Conservation (phyloP, 495 filamentous ascomycete species). For the Aspergillus saccharolyticus region DNA sequence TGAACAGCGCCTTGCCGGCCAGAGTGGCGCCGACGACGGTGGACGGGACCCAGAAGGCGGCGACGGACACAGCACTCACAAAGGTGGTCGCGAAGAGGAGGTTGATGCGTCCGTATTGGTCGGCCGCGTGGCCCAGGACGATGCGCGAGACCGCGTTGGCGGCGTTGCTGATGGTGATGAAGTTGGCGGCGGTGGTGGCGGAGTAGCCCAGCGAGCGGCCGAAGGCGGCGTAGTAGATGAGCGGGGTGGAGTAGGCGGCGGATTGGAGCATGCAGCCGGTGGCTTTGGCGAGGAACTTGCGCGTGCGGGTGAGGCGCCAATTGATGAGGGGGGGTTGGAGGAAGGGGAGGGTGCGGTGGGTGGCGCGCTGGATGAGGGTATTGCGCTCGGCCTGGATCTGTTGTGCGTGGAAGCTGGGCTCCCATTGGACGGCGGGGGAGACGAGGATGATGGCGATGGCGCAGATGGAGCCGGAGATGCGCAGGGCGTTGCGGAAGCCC, state of each 20-base stretch:
- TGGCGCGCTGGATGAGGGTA: not conserved
- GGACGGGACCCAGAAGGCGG: conserved; percentile 39
- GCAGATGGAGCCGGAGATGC: conserved; percentile 31
- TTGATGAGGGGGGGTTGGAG: conserved; percentile 27
- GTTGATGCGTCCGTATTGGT: conserved; percentile 47
- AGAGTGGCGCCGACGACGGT: conserved; percentile 17
- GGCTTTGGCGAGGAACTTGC: conserved; percentile 32
- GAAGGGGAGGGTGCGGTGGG: not conserved
- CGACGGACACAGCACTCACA: conserved; percentile 29
- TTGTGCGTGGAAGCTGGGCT: conserved; percentile 5
- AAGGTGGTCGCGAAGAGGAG: conserved; percentile 34
- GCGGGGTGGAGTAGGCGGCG: conserved; percentile 37
- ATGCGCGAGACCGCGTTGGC: conserved; percentile 27
- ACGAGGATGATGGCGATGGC: conserved; percentile 25
- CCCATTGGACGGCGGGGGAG: conserved; percentile 29
- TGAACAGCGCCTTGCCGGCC: conserved; percentile 26
- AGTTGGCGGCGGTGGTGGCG: conserved; percentile 29
- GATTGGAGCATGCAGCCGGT: conserved; percentile 30
- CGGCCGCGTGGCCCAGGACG: conserved; percentile 28
- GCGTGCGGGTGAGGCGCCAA: conserved; percentile 26
- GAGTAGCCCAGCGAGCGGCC: conserved; percentile 36
- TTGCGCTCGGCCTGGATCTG: conserved; percentile 22
- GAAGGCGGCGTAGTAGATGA: conserved; percentile 38
- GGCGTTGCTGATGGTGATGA: conserved; percentile 30
- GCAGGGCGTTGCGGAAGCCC: conserved; percentile 37